Base-by-base conservation (phyloP, 208 protist species). In the Leishmania martiniquensis region DNA sequence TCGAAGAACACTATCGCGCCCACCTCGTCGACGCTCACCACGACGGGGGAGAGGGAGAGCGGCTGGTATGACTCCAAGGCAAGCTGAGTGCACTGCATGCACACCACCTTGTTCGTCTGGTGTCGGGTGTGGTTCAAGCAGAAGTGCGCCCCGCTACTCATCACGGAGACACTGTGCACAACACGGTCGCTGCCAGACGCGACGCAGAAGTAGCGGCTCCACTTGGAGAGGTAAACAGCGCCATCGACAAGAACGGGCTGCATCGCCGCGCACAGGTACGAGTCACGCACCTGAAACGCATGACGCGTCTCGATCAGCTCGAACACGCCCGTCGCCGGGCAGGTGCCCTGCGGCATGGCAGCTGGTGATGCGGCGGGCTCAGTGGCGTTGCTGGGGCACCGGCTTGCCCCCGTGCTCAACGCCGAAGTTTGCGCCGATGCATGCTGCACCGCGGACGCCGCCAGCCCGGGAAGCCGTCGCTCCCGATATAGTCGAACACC, bases 1-100 rank as follows among this genome's bases (percentile, higher is more conserved):
- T 95, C 86, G 77, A 88, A 92, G 37, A 95, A 67, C 22, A 85
- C 88, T 39, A 93, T 67, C 62, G 81, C 71, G 54, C 91, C 91
- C 71, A 93, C 77, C 76, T 95, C 91, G 66, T 95, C 91, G 25
- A 91, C 76, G 76, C 89, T 95, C 47, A 91, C 83, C 65, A 91
- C 91, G 42, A 91, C 73, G 3, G 89, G 85, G 39, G 75, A 75
- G 39, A 67, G 72, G 44, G 68, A 52, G 5, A 49, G 59, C 55
- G 63, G 77, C 4, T 74, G 68, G 7, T 77, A 75, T 52, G 85
- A 63, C 29, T 87, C 71, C 22, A 91, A 72, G 1, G 87, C 77
- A 15, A 95, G 49, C 32, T 87, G 84, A 0, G 83, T 81, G 77
- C 90, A 89, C 70, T 88, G 80, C 54, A 93, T 45, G 45, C 80